Percentiles rank a stretch among this genome's conserved stretches.
These are phyloP conservation scores for Plectranthus barbatus DNA, from an alignment of 257 asterid species.

Conservation along the genomic window DNA sequence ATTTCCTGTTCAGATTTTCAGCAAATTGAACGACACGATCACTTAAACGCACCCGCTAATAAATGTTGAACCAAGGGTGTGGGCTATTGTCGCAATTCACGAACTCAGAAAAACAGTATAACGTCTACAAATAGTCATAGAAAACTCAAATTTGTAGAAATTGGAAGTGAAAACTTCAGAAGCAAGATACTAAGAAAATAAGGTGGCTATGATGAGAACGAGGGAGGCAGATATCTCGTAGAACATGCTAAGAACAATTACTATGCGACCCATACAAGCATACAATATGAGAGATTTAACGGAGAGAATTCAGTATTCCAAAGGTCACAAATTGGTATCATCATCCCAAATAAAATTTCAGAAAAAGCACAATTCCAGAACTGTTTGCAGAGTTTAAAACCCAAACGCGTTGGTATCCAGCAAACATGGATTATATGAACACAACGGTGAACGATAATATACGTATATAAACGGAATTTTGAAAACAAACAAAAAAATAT, in stretches of 20 bases:
- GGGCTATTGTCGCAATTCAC: not conserved
- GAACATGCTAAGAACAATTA: not conserved
- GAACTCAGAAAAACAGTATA: not conserved
- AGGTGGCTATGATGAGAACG: not conserved
- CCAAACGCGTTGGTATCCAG: not conserved
- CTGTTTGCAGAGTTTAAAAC: too few species aligned
- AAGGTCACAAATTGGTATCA: not conserved
- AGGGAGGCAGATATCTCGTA: not conserved
- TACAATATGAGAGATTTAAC: not conserved
- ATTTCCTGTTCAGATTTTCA: constrained; percentile 28
- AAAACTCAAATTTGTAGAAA: not conserved
- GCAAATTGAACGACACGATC: not conserved
- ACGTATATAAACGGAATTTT: not conserved
- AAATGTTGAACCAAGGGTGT: not conserved
- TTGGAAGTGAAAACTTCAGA: not conserved
- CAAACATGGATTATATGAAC: not conserved
- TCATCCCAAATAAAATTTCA: not conserved
- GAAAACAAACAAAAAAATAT: not conserved
- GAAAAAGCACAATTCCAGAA: not conserved
- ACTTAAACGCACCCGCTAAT: not conserved
- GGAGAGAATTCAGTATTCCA: not conserved
- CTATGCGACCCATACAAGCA: not conserved
- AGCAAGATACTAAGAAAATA: not conserved
- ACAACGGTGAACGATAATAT: not conserved
- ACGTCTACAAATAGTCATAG: not conserved